A percentile compares a stretch with the other conserved stretches of the same genome.
phyloP scores from a whole-genome alignment of 106 monocot genomes.

The Dendrobium huoshanense region DNA sequence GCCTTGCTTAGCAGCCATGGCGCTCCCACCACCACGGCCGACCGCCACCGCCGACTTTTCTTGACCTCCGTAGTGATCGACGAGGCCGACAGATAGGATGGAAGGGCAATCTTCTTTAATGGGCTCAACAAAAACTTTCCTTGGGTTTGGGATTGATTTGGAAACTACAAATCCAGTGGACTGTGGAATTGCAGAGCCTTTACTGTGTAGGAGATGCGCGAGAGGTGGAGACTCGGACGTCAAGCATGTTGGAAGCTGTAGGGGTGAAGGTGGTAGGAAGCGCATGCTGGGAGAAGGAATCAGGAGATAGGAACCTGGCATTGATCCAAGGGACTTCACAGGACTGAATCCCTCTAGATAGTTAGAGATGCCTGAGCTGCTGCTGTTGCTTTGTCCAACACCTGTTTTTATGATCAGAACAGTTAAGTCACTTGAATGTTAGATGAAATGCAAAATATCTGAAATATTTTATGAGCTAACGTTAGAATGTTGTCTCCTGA shows the following conservation, averaged over 20 bases:
- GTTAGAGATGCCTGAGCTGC: constrained; percentile 16
- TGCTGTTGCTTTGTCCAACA: constrained; percentile 40
- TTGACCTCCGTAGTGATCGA: constrained; percentile 82
- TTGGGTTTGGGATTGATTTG: constrained; percentile 48
- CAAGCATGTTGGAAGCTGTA: constrained; percentile 81
- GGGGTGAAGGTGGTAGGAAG: constrained; percentile 44
- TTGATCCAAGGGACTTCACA: constrained; percentile 64
- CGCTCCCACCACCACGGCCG: constrained; percentile 11
- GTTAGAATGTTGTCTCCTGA: background rate
- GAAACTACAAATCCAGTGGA: constrained; percentile 65
- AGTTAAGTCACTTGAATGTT: background rate
- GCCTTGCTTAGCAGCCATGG: constrained; percentile 32
- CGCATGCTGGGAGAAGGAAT: constrained; percentile 65
- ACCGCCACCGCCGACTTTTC: constrained; percentile 26
- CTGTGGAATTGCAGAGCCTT: constrained; percentile 76
- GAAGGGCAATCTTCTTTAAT: constrained; percentile 68
- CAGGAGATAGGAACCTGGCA: constrained; percentile 54
- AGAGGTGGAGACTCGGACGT: constrained; percentile 88
- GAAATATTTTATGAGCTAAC: background rate
- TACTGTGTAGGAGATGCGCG: constrained; percentile 90
- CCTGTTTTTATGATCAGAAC: constrained; percentile 20
- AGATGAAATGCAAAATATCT: background rate
- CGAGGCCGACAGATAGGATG: constrained; percentile 62
- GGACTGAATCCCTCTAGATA: constrained; percentile 89
- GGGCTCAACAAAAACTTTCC: constrained; percentile 26